phyloP scores from a whole-genome alignment of 345 rosid genomes.

The Populus ilicifolia region DNA sequence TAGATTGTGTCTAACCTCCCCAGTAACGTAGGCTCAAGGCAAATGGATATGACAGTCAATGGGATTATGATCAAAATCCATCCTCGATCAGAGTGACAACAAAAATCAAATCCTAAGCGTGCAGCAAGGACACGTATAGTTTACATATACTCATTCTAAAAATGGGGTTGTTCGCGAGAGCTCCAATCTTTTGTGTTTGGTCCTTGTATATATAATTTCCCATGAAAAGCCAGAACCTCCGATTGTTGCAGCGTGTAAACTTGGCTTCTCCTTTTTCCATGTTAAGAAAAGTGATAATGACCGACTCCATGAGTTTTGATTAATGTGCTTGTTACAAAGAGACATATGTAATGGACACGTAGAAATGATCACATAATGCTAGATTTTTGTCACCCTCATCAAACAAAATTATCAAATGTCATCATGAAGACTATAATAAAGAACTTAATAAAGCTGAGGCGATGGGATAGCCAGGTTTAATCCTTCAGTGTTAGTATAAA shows the following conservation, averaged over 20 bases:
- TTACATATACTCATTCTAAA: background rate
- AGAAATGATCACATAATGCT: background rate
- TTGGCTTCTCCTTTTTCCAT: background rate
- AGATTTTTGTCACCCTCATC: background rate
- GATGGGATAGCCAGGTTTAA: too few species aligned
- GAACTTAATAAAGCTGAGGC: too few species aligned
- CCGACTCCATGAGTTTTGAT: background rate
- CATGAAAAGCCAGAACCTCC: background rate
- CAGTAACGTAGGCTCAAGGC: background rate
- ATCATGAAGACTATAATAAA: background rate
- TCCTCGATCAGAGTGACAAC: background rate
- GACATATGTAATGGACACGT: background rate
- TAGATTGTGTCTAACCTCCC: background rate
- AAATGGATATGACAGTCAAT: background rate
- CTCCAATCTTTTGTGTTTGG: background rate
- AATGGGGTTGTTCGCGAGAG: background rate
- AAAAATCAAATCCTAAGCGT: background rate
- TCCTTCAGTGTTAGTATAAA: background rate
- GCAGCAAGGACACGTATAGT: too few species aligned
- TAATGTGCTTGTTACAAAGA: background rate
- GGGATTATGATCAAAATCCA: background rate
- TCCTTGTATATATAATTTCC: background rate
- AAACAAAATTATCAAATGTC: background rate
- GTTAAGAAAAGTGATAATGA: background rate
- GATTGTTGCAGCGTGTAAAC: background rate